These are phyloP conservation scores for Thielaviopsis ethacetica DNA, from an alignment of 2,329 filamentous ascomycete species.

Conservation along the genomic window DNA sequence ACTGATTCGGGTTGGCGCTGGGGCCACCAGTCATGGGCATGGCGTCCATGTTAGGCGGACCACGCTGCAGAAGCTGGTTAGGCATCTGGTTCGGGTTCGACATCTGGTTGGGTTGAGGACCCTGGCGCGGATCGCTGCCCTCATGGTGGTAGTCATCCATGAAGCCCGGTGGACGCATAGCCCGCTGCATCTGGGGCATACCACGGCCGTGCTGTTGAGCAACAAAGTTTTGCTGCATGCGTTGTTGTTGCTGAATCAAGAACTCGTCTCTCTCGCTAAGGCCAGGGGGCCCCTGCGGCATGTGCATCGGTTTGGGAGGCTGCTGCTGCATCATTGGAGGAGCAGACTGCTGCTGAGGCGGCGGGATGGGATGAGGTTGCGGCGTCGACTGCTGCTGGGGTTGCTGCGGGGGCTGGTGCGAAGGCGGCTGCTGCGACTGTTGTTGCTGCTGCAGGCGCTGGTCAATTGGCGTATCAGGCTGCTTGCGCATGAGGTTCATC, in stretches of 20 bases:
- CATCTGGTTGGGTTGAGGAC: conserved; percentile 29
- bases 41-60: conserved; percentile 43
- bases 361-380: conserved; percentile 18
- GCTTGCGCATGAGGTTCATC: conserved; percentile 58
- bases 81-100: conserved; percentile 18
- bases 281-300: neutral
- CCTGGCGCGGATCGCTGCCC: conserved; percentile 28
- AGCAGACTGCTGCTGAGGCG: conserved; percentile 11
- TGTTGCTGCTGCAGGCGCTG: conserved; percentile 33
- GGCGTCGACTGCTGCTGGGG: conserved; percentile 11
- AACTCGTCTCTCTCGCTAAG: conserved; percentile 5
- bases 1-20: conserved; percentile 26
- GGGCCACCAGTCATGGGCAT: conserved; percentile 26
- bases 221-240: conserved; percentile 15
- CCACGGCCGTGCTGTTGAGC: conserved; percentile 8
- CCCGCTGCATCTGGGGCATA: conserved; percentile 17
- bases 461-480: conserved; percentile 31
- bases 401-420: conserved; percentile 15
- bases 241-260: conserved; percentile 21
- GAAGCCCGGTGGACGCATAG: conserved; percentile 32
- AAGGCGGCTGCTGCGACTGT: conserved; percentile 32
- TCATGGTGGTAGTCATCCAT: conserved; percentile 37
- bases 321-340: conserved; percentile 12
- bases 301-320: conserved; percentile 9
- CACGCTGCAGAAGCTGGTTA: conserved; percentile 50